phyloP scores from a whole-genome alignment of 1,284 basidiomycete species.

The Tilletia horrida region DNA sequence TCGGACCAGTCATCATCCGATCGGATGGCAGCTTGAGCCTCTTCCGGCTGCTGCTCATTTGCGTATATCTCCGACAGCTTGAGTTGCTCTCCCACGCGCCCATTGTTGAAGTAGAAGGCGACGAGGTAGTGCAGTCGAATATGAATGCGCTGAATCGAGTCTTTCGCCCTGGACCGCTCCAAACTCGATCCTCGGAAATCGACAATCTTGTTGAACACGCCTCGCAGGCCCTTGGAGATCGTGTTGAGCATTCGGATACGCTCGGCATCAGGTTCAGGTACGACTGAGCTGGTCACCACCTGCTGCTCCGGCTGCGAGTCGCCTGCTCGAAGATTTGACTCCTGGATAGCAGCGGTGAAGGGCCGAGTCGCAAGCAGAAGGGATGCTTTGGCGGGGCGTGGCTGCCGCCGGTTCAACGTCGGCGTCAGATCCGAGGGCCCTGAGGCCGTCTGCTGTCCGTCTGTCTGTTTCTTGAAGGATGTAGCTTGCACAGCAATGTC shows the following conservation, averaged over 20 bases:
- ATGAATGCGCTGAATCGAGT: neutral
- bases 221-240: neutral
- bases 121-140: conserved; percentile 1
- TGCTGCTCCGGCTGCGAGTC: neutral
- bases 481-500: conserved; percentile 7
- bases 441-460: neutral
- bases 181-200: neutral
- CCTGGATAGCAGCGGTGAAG: neutral
- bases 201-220: conserved; percentile 6
- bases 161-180: neutral
- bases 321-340: neutral
- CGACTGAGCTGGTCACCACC: neutral
- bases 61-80: conserved; percentile 13
- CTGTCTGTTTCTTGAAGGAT: neutral
- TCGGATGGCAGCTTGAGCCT: neutral
- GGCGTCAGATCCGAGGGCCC: neutral
- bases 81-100: neutral
- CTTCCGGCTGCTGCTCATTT: neutral
- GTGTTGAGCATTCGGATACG: neutral
- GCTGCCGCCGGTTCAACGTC: neutral
- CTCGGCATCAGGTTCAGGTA: neutral
- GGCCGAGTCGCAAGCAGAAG: conserved; percentile 8
- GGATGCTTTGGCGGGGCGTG: neutral
- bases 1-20: neutral
- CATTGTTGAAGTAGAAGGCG: conserved; percentile 8